Evolutionary conservation across 371 early-diverging fungal species (phyloP), one percentile per base, ranked within the genome.

Genomic region (Syncephalis fuscata): DNA sequence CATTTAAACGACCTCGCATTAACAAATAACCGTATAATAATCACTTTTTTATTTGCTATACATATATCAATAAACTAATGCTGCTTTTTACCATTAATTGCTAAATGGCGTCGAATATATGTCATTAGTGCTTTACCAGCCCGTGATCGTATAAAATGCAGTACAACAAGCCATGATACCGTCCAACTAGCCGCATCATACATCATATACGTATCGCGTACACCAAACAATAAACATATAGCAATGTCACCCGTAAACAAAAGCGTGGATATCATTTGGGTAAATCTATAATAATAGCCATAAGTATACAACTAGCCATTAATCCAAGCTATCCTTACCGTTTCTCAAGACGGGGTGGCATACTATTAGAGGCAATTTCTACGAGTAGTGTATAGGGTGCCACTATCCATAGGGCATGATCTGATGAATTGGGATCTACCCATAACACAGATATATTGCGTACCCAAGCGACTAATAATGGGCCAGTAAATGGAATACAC

Each of bases 391-490:
- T 62, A 24, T 74, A 70, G 0, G 78, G 76, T 2, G 69, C 69
- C 43, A 78, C 68, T 9, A 71, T 67, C 21, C 68, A 52, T 15
- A 74, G 58, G 46, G 61, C 68, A 48, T 78, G 76, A 44, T 78
- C 78, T 1, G 74, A 66, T 1, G 65, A 66, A 49, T 74, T 73
- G 0, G 74, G 74, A 5, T 61, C 68, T 50, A 66, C 69, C 78
- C 78, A 78, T 44, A 72, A 68, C 3, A 70, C 73, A 9, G 71
- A 66, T 10, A 75, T 50, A 57, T 78, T 78, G 20, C 78, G 57
- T 49, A 73, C 68, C 73, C 76, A 78, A 9, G 74, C 76, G 52
- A 78, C 60, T 37, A 78, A 46, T 10, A 69, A 68, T 0, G 78
- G 78, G 4, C 70, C 39, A 53, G 62, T 65, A 45, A 76, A 74